These are phyloP conservation scores for Candida freyschussii DNA, from an alignment of 1,139 yeast genomes.

Conservation along the genomic window DNA sequence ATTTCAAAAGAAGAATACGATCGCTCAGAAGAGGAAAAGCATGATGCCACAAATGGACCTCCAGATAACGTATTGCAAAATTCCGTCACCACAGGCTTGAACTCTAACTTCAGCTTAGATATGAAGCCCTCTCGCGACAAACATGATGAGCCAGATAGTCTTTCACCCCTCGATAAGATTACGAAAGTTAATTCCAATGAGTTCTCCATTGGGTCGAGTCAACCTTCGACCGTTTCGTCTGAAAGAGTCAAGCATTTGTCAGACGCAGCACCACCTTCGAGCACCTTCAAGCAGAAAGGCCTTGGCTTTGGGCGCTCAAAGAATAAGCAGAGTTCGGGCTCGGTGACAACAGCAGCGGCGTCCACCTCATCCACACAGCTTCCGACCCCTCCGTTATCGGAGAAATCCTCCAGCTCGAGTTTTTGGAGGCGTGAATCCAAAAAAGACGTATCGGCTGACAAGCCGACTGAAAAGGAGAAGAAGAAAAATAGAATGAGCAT, in stretches of 20 bases:
- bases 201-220: constrained; percentile 12
- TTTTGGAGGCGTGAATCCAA: constrained; percentile 18
- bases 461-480: constrained; percentile 10
- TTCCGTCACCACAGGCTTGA: constrained; percentile 5
- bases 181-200: constrained; percentile 11
- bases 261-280: constrained; percentile 1
- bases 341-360: background rate
- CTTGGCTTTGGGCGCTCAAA: constrained; percentile 3
- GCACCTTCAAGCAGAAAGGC: constrained; percentile 1
- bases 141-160: constrained; percentile 4
- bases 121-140: constrained; percentile 9
- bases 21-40: constrained; percentile 1
- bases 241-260: constrained; percentile 6
- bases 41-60: background rate
- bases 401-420: constrained; percentile 2
- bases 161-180: constrained; percentile 19
- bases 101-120: constrained; percentile 10
- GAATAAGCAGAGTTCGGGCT: constrained; percentile 4
- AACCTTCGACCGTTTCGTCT: constrained; percentile 13
- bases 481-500: constrained; percentile 21
- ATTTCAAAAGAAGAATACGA: constrained; percentile 28
- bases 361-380: constrained; percentile 1
- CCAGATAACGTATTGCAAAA: constrained; percentile 1
- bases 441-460: constrained; percentile 4
- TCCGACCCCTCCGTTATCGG: background rate